phyloP scores from a whole-genome alignment of 1,139 yeast genomes.

The Kurtzmaniella quercitrusa region DNA sequence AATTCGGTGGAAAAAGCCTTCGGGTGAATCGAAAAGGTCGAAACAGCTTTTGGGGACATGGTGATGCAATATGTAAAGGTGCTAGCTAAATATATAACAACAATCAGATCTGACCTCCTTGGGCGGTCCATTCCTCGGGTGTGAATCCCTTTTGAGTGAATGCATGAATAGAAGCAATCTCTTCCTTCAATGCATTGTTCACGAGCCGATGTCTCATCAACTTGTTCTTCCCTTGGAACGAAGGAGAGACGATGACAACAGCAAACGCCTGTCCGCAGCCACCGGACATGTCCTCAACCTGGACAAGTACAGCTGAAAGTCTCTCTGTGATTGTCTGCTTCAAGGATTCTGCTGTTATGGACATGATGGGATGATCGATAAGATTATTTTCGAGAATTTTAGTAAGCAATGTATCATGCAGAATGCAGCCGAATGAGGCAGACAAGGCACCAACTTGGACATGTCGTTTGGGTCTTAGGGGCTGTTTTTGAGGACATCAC shows the following conservation, averaged over 20 bases:
- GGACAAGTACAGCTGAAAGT: conserved; percentile 50
- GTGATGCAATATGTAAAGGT: no score
- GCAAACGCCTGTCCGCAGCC: conserved; percentile 90
- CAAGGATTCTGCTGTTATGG: conserved; percentile 44
- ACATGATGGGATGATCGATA: conserved; percentile 16
- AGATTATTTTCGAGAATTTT: not conserved
- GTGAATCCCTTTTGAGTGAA: conserved; percentile 88
- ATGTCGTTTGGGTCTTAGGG: no score
- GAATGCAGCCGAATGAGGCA: not conserved
- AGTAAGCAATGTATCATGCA: not conserved
- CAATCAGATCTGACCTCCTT: conserved; percentile 30
- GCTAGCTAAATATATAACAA: no score
- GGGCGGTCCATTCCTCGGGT: conserved; percentile 62
- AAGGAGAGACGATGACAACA: conserved; percentile 69
- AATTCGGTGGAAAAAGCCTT: no score
- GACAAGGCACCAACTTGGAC: no score
- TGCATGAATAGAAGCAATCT: conserved; percentile 85
- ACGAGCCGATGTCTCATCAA: conserved; percentile 84
- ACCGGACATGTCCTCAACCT: conserved; percentile 71
- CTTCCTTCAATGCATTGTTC: conserved; percentile 72
- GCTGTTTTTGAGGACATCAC: no score
- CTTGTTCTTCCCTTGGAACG: conserved; percentile 78
- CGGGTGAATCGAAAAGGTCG: no score
- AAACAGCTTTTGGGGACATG: no score
- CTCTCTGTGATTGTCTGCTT: conserved; percentile 46